Conservation (phyloP, 495 filamentous ascomycete genomes). For the Tuber magnatum region DNA sequence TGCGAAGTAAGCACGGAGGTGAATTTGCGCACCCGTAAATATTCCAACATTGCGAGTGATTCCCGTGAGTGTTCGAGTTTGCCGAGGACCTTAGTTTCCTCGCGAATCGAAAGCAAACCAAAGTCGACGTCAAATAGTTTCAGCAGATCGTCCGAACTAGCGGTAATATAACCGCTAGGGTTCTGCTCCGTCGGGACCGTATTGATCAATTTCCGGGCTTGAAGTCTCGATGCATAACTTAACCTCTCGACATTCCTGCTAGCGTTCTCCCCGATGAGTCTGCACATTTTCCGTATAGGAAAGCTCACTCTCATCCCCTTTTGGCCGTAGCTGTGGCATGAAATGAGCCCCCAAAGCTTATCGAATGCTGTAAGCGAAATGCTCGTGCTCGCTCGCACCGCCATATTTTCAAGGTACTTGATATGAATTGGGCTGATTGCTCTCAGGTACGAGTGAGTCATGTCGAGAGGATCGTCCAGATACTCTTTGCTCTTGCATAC, state of each 20-base stretch:
- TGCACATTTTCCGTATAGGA: conserved; percentile 87
- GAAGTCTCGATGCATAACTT: conserved; percentile 75
- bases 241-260: conserved; percentile 85
- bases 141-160: conserved; percentile 78
- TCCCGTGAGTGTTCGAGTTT: conserved; percentile 71
- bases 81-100: conserved; percentile 82
- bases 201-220: conserved; percentile 74
- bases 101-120: conserved; percentile 74
- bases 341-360: conserved; percentile 83
- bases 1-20: conserved; percentile 73
- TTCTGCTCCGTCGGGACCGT: conserved; percentile 71
- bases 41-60: conserved; percentile 77
- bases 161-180: conserved; percentile 86
- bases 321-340: conserved; percentile 74
- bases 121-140: conserved; percentile 85
- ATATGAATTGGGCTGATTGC: conserved; percentile 88
- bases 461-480: conserved; percentile 69
- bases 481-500: conserved; percentile 75
- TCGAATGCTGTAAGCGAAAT: conserved; percentile 82
- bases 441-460: conserved; percentile 77
- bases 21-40: conserved; percentile 66
- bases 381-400: conserved; percentile 84
- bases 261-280: conserved; percentile 78
- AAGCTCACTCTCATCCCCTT: conserved; percentile 84
- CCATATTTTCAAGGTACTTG: conserved; percentile 88